These are phyloP conservation scores for Orbilia javanica DNA, from an alignment of 2,329 filamentous ascomycete genomes.

Conservation along the genomic window DNA sequence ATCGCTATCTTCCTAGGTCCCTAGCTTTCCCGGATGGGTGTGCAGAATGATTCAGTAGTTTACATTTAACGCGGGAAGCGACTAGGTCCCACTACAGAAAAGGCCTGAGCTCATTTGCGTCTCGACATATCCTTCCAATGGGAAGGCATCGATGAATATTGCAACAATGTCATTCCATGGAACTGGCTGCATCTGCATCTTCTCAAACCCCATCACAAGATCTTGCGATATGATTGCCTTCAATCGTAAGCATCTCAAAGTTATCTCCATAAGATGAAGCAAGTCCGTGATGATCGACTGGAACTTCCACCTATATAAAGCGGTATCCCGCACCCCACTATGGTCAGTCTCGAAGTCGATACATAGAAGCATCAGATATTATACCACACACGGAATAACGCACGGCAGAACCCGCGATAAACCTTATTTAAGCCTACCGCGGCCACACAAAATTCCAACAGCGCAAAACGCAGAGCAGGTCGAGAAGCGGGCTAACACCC, in stretches of 20 bases:
- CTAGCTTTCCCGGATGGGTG: conserved; percentile 9
- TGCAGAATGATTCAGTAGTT: background rate
- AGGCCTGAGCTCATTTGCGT: conserved; percentile 15
- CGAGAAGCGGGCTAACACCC: conserved; percentile 5
- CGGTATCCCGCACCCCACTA: conserved; percentile 18
- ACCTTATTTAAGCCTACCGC: background rate
- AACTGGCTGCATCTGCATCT: conserved; percentile 17
- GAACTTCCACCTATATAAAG: conserved; percentile 34
- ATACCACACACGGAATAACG: conserved; percentile 9
- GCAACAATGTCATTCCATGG: background rate
- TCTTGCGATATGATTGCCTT: background rate
- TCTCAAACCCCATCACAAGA: conserved; percentile 6
- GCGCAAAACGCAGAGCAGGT: conserved; percentile 2
- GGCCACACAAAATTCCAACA: conserved; percentile 26
- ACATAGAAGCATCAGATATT: conserved; percentile 17
- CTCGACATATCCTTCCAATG: conserved; percentile 8
- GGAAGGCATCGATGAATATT: background rate
- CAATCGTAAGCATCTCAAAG: background rate
- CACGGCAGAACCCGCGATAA: conserved; percentile 3
- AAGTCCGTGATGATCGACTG: no score
- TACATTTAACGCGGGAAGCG: conserved; percentile 10
- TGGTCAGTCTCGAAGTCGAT: conserved; percentile 1
- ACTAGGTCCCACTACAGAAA: conserved; percentile 4
- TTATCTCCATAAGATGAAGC: background rate
- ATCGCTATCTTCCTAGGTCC: background rate